These are phyloP conservation scores for Obba rivulosa DNA, from an alignment of 768 basidiomycete genomes.

Conservation along the genomic window DNA sequence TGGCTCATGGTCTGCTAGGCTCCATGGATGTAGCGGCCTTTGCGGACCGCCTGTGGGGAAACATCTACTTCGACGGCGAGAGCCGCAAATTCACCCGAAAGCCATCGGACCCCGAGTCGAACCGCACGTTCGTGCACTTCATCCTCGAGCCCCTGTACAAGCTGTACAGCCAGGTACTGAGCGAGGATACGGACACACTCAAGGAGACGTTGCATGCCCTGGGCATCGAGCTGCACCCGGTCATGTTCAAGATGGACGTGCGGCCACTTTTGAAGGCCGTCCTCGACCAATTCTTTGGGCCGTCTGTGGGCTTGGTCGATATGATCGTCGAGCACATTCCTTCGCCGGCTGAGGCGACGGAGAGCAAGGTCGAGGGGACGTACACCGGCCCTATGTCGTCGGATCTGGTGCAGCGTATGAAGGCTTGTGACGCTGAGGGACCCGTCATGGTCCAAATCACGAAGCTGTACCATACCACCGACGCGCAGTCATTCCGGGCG, in stretches of 20 bases:
- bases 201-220: conserved; percentile 72
- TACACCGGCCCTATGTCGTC: conserved; percentile 88
- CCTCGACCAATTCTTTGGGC: conserved; percentile 93
- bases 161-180: conserved; percentile 90
- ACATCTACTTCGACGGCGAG: conserved; percentile 88
- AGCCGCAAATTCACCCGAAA: conserved; percentile 89
- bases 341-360: conserved; percentile 58
- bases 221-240: conserved; percentile 81
- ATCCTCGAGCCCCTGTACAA: conserved; percentile 96
- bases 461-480: conserved; percentile 94
- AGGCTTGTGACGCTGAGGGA: conserved; percentile 74
- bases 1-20: conserved; percentile 34
- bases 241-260: conserved; percentile 99
- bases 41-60: conserved; percentile 93
- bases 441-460: conserved; percentile 91
- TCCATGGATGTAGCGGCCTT: conserved; percentile 80
- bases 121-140: conserved; percentile 91
- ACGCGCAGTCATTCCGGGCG: conserved; percentile 94
- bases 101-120: conserved; percentile 69
- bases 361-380: conserved; percentile 69
- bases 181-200: conserved; percentile 87
- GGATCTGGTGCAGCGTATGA: conserved; percentile 74
- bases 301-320: conserved; percentile 84
- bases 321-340: conserved; percentile 90
- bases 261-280: conserved; percentile 91